These are phyloP conservation scores for Sporothrix sp. DNA, from an alignment of 2,329 filamentous ascomycete species.

Conservation along the genomic window DNA sequence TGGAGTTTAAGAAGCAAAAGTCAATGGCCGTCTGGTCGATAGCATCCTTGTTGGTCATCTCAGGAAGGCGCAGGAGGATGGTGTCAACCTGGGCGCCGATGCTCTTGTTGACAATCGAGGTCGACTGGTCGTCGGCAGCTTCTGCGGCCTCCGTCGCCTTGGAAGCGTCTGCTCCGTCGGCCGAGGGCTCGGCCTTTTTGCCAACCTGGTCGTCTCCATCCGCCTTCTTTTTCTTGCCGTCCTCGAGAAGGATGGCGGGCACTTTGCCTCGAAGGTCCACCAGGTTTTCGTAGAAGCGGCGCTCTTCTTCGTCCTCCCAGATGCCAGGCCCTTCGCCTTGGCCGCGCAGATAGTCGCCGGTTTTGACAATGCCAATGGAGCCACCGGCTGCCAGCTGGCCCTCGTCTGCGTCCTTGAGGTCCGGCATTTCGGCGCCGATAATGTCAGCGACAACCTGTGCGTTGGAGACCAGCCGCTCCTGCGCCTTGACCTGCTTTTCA, in stretches of 20 bases:
- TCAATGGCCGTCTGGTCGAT: constrained; percentile 91
- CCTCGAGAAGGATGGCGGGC: constrained; percentile 84
- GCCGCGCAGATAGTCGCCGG: constrained; percentile 82
- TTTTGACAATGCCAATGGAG: constrained; percentile 86
- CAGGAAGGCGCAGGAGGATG: constrained; percentile 75
- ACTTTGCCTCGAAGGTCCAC: constrained; percentile 94
- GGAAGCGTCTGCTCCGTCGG: constrained; percentile 20
- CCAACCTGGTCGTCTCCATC: constrained; percentile 75
- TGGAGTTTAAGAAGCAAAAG: constrained; percentile 97
- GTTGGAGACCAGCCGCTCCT: constrained; percentile 83
- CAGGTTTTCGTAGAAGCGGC: constrained; percentile 94
- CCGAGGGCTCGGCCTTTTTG: constrained; percentile 53
- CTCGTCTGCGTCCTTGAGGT: constrained; percentile 75
- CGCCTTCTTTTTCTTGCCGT: constrained; percentile 86
- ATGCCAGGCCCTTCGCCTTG: constrained; percentile 88
- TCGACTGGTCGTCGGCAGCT: constrained; percentile 66
- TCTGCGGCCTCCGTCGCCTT: constrained; percentile 41
- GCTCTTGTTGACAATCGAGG: constrained; percentile 93
- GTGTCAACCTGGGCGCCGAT: constrained; percentile 95
- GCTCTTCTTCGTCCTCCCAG: constrained; percentile 97
- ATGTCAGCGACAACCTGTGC: constrained; percentile 85
- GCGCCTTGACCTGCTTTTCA: constrained; percentile 83
- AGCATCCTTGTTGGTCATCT: constrained; percentile 80
- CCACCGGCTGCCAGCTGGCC: constrained; percentile 55
- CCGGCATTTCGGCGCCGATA: constrained; percentile 85